A percentile compares a stretch with the other conserved stretches of the same genome.
Conservation (phyloP, 1,139 yeast genomes). For the Kodamaea sp. region DNA sequence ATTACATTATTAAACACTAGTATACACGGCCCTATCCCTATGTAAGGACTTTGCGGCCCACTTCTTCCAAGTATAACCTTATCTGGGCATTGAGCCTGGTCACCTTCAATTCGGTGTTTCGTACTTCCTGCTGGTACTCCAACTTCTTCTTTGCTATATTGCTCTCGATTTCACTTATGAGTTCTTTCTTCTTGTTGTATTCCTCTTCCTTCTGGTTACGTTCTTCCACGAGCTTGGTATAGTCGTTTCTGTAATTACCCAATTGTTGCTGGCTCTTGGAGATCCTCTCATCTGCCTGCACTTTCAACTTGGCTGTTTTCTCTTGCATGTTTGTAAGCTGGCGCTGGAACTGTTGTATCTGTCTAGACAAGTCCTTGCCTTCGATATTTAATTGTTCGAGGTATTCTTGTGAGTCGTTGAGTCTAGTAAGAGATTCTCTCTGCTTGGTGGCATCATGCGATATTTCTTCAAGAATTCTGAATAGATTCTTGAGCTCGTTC, state of each 20-base stretch:
- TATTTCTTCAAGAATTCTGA: conserved; percentile 59
- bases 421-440: conserved; percentile 42
- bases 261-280: conserved; percentile 47
- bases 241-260: conserved; percentile 45
- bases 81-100: conserved; percentile 57
- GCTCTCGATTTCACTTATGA: conserved; percentile 49
- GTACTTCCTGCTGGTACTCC: conserved; percentile 55
- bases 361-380: conserved; percentile 50
- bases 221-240: conserved; percentile 51
- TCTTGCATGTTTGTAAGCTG: conserved; percentile 57
- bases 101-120: conserved; percentile 54
- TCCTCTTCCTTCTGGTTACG: conserved; percentile 55
- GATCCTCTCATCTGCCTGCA: conserved; percentile 50
- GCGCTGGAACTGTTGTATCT: conserved; percentile 49
- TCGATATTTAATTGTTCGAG: conserved; percentile 46
- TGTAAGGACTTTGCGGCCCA: conserved; percentile 34
- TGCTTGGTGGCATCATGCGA: conserved; percentile 51
- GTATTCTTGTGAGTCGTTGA: conserved; percentile 46
- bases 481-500: conserved; percentile 53
- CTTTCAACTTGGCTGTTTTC: conserved; percentile 50
- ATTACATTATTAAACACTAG: conserved; percentile 10
- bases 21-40: conserved; percentile 3
- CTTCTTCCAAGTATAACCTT: conserved; percentile 47
- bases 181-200: conserved; percentile 47
- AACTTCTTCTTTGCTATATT: conserved; percentile 44